These are phyloP conservation scores for Remersonia thermophila DNA, from an alignment of 2,329 filamentous ascomycete species.

Conservation along the genomic window DNA sequence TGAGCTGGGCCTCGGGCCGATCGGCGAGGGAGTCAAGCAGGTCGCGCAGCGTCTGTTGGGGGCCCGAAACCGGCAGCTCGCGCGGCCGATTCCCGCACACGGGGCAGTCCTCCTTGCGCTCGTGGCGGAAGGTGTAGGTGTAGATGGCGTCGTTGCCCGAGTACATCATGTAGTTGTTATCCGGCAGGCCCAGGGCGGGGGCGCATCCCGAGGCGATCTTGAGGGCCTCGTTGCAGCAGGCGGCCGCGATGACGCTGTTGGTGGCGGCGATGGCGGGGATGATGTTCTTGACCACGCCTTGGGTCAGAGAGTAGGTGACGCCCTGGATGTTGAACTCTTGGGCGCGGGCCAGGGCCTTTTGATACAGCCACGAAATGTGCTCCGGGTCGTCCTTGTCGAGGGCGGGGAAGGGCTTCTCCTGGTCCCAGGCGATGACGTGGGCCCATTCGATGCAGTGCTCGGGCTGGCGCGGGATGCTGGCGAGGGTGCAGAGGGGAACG, in stretches of 20 bases:
- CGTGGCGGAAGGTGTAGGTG: conserved; percentile 92
- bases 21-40: conserved; percentile 75
- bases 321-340: conserved; percentile 81
- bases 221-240: conserved; percentile 92
- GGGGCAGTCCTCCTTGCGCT: conserved; percentile 88
- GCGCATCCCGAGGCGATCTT: conserved; percentile 81
- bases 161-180: conserved; percentile 93
- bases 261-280: conserved; percentile 97
- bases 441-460: conserved; percentile 99
- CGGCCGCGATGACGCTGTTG: conserved; percentile 90
- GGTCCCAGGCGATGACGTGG: conserved; percentile 94
- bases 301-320: conserved; percentile 89
- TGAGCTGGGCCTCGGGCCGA: conserved; percentile 80
- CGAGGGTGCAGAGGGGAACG: conserved; percentile 90
- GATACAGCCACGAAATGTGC: conserved; percentile 93
- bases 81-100: conserved; percentile 81
- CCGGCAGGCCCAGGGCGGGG: conserved; percentile 54
- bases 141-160: conserved; percentile 92
- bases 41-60: conserved; percentile 58
- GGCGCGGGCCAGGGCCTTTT: conserved; percentile 69
- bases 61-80: conserved; percentile 53
- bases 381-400: conserved; percentile 95
- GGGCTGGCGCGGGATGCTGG: conserved; percentile 89
- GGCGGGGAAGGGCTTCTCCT: conserved; percentile 66
- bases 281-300: conserved; percentile 98